Evolutionary conservation across 495 filamentous ascomycete genomes (phyloP).

Genomic region (Lepraria neglecta): DNA sequence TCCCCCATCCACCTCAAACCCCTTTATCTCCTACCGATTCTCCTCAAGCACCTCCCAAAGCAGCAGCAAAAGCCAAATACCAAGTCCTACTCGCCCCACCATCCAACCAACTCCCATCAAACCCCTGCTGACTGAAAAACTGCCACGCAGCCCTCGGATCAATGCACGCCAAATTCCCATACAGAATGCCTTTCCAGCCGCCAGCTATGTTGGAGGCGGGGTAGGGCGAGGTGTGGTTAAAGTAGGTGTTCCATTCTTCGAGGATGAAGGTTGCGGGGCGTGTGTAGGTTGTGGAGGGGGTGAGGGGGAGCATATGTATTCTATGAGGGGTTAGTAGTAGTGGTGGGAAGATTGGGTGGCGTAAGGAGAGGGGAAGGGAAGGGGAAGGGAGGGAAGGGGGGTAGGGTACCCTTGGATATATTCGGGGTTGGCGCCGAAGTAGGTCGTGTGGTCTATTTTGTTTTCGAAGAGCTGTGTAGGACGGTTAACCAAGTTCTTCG

Average conservation of each 20-base stretch:
- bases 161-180: conserved; percentile 71
- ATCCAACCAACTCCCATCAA: conserved; percentile 70
- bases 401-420: conserved; percentile 90
- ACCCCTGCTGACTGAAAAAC: conserved; percentile 64
- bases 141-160: conserved; percentile 63
- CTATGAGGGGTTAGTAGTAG: conserved; percentile 25
- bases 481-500: not conserved
- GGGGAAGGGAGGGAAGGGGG: conserved; percentile 76
- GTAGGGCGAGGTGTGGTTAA: conserved; percentile 41
- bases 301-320: conserved; percentile 93
- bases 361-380: conserved; percentile 56
- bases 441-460: conserved; percentile 91
- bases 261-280: conserved; percentile 63
- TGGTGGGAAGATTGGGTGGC: too few species aligned
- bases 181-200: conserved; percentile 83
- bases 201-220: conserved; percentile 55
- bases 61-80: conserved; percentile 79
- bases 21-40: not conserved
- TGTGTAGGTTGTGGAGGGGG: conserved; percentile 62
- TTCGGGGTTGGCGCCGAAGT: conserved; percentile 75
- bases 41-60: not conserved
- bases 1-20: too few species aligned
- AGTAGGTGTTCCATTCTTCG: conserved; percentile 83
- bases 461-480: conserved; percentile 75
- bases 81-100: conserved; percentile 81